Evolutionary conservation across 305 asterid species (phyloP).

Genomic region (Fraxinus ornus): DNA sequence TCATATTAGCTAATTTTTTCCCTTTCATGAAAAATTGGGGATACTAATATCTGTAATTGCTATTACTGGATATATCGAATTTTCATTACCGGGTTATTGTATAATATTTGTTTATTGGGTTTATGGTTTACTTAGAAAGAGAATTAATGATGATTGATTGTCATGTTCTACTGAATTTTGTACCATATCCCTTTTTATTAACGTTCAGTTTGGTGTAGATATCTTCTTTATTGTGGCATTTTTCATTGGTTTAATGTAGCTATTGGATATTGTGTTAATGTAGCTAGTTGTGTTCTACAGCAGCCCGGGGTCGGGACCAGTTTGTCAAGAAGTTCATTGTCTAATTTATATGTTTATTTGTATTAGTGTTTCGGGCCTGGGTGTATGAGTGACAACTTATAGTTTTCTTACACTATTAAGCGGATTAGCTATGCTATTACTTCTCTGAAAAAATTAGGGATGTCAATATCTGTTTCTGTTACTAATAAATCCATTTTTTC

Average conservation of each 20-base stretch:
- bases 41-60: constrained; percentile 18
- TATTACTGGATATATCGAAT: constrained; percentile 17
- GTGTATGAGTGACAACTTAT: not conserved
- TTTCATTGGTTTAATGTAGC: not conserved
- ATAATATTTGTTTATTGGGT: not conserved
- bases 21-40: not conserved
- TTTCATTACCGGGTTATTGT: constrained; percentile 13
- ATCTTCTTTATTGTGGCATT: not conserved
- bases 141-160: not conserved
- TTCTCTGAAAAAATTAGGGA: too few species aligned
- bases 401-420: not conserved
- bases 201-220: not conserved
- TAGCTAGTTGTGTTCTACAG: not conserved
- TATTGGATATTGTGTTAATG: not conserved
- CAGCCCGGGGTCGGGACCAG: not conserved
- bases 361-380: not conserved
- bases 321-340: not conserved
- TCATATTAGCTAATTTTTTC: not conserved
- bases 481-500: too few species aligned
- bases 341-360: not conserved
- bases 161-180: not conserved
- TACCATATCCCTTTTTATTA: not conserved
- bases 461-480: too few species aligned
- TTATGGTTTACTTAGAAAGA: not conserved
- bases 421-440: too few species aligned